These are phyloP conservation scores for Starmerella etchellsii DNA, from an alignment of 805 yeast species.

Conservation along the genomic window DNA sequence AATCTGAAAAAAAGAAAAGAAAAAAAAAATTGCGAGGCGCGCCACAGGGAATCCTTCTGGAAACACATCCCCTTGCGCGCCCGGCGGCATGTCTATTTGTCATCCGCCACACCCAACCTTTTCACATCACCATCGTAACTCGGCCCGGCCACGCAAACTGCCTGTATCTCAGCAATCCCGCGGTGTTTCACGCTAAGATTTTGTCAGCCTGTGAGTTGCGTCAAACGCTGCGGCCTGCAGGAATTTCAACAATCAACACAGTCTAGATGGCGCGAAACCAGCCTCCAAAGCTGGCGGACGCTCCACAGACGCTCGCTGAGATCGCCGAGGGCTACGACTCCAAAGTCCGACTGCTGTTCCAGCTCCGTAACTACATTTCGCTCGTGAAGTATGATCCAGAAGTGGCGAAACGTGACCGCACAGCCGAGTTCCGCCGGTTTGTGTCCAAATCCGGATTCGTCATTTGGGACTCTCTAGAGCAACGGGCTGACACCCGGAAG, in stretches of 20 bases:
- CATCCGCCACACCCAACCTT: conserved; percentile 4
- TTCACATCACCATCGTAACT: conserved; percentile 1
- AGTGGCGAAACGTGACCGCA: conserved; percentile 26
- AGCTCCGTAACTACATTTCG: conserved; percentile 30
- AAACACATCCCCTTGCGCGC: too few relatives aligned
- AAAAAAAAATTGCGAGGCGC: too few relatives aligned
- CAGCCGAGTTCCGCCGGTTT: conserved; percentile 26
- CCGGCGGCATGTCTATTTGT: too few relatives aligned
- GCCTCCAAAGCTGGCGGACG: neutral
- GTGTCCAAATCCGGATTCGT: conserved; percentile 21
- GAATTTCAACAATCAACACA: neutral
- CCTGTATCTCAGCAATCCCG: neutral
- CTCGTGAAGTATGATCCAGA: conserved; percentile 29
- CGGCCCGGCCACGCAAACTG: neutral
- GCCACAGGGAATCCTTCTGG: too few relatives aligned
- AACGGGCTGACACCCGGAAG: conserved; percentile 16
- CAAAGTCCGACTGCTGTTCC: conserved; percentile 29
- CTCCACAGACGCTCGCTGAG: conserved; percentile 10
- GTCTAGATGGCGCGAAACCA: neutral
- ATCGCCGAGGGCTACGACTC: conserved; percentile 27
- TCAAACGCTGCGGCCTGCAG: neutral
- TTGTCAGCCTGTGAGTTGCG: neutral
- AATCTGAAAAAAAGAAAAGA: too few relatives aligned
- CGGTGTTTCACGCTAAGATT: neutral
- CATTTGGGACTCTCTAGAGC: conserved; percentile 28